phyloP scores from a whole-genome alignment of 345 rosid species.

The Rubroshorea leprosula region DNA sequence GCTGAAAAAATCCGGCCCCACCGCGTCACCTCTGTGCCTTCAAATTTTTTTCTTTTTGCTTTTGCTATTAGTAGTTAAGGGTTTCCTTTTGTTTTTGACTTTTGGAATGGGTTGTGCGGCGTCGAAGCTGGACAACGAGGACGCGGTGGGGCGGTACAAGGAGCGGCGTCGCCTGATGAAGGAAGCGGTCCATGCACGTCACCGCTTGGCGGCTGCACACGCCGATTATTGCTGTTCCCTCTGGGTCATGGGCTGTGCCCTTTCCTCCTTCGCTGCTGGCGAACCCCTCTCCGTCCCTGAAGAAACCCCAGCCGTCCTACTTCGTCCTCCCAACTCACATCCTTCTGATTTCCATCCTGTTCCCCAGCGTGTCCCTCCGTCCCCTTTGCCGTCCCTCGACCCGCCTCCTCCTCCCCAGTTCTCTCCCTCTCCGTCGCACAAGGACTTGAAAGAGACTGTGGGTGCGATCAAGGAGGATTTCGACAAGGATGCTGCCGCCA shows the following conservation, averaged over 20 bases:
- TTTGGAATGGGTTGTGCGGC: slow-evolving; percentile 79
- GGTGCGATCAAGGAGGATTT: too few relatives aligned
- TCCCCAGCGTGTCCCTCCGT: slow-evolving; percentile 38
- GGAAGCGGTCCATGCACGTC: slow-evolving; percentile 80
- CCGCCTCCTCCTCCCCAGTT: slow-evolving; percentile 33
- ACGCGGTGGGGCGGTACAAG: slow-evolving; percentile 83
- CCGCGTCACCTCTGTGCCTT: too few relatives aligned
- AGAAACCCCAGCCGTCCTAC: slow-evolving; percentile 77
- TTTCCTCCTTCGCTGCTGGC: slow-evolving; percentile 68
- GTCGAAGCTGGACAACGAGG: slow-evolving; percentile 92
- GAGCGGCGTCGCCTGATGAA: slow-evolving; percentile 95
- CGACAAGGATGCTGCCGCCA: too few relatives aligned
- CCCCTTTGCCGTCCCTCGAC: slow-evolving; percentile 40
- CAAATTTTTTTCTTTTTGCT: too few relatives aligned
- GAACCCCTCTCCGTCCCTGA: slow-evolving; percentile 79
- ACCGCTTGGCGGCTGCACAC: slow-evolving; percentile 84
- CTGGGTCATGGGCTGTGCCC: slow-evolving; percentile 82
- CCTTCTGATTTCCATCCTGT: slow-evolving; percentile 18
- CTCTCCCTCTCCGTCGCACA: slow-evolving; percentile 26
- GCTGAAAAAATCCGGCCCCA: too few relatives aligned
- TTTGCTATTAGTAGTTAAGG: too few relatives aligned
- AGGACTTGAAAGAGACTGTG: too few relatives aligned
- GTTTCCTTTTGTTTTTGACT: background rate
- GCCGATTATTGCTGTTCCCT: slow-evolving; percentile 91
- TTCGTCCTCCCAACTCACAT: slow-evolving; percentile 34